These are phyloP conservation scores for Fusarium sp. DNA, from an alignment of 2,329 filamentous ascomycete species.

Conservation along the genomic window DNA sequence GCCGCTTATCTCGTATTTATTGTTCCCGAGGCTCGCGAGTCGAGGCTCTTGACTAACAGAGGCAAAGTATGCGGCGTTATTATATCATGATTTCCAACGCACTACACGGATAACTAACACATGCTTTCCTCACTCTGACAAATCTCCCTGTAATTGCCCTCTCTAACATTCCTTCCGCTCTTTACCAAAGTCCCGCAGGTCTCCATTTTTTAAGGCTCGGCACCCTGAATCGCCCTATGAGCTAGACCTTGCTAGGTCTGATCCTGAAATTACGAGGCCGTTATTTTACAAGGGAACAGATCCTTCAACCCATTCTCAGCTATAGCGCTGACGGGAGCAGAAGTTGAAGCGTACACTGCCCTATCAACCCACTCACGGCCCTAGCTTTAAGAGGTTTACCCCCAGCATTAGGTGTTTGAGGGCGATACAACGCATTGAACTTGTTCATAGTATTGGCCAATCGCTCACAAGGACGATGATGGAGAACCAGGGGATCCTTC, in stretches of 20 bases:
- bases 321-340: background rate
- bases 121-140: background rate
- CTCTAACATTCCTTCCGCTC: background rate
- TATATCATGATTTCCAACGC: background rate
- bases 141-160: background rate
- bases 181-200: background rate
- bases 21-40: conserved; percentile 2
- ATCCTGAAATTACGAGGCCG: conserved; percentile 27
- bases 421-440: conserved; percentile 10
- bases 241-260: background rate
- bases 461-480: background rate
- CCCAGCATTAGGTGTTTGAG: conserved; percentile 1
- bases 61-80: background rate
- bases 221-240: conserved; percentile 6
- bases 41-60: background rate
- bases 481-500: conserved; percentile 9
- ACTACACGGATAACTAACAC: background rate
- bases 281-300: conserved; percentile 13
- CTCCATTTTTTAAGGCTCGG: conserved; percentile 32
- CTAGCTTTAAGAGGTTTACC: conserved; percentile 1
- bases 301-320: conserved; percentile 19
- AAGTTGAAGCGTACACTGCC: background rate
- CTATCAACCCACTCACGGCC: conserved; percentile 17
- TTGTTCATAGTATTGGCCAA: background rate
- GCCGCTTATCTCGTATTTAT: conserved; percentile 19